Base-by-base conservation (phyloP, 495 filamentous ascomycete genomes). In the Haplographium delicatum region DNA sequence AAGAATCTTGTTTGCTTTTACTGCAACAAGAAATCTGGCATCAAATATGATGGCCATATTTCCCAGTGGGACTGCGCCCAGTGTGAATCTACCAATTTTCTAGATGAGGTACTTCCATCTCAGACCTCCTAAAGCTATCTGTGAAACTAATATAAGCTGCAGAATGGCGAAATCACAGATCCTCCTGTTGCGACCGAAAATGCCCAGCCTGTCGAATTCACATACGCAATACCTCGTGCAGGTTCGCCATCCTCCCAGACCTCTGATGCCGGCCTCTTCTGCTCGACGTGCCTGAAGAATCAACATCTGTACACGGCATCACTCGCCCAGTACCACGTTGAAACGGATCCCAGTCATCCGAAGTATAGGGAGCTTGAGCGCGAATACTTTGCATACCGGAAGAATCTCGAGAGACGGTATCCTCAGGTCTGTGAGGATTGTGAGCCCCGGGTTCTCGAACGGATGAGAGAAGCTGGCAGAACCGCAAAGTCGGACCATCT, bases 91-190 rank as follows among this genome's bases (percentile, higher is more conserved):
- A 79, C 83, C 49, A 96, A 95, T 67, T 87, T 83, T 67, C 69
- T 94, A 7, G 90, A 96, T 60, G 69, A 77, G 65, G 80, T 78
- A 62, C 28, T 68, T 54, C 16, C 15, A 25, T 24, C 11, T 23
- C 23, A 10, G 30, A 7, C 4, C 27, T 15, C n/a, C n/a, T n/a
- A n/a, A 10, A 40, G 42, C 42, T 64, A 26, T 45, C 38, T 41
- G 61, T 16, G 10, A 35, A 19, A 16, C 46, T 58, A 38, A 62
- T 40, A 22, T 16, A 20, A 10, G 37, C 33, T 23, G 18, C 57
- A 91, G 85, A 77, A 88, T 62, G 90, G 90, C 59, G 76, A 91
- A 44, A 89, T 95, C 38, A 87, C 85, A 39, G 90, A 96, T 62
- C 88, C 90, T 13, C 89, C 90, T n/a, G 74, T 78, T 24, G 65